Base-by-base conservation (phyloP, 176 grass and related monocot genomes). In the Paspalum notatum region DNA sequence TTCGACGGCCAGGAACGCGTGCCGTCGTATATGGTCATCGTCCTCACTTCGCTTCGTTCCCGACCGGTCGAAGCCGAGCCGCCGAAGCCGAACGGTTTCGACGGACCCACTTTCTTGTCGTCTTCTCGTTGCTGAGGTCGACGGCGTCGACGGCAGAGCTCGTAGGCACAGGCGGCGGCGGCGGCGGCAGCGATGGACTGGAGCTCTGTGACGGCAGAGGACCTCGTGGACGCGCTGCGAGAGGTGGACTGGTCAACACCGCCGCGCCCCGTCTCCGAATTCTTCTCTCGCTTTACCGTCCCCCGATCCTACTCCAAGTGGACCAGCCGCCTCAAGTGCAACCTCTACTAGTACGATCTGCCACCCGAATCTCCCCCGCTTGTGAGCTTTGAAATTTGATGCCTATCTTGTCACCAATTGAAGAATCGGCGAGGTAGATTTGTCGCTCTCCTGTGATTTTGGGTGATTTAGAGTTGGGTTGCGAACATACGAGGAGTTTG, bases 211-310 rank as follows among this genome's bases (percentile, higher is more conserved):
- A 95, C 92, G 42, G 88, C 77, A 39, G 96, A 98, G 85, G 96
- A 98, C 86, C 90, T 98, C 79, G 82, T 95, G 82, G 96, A 95
- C 74, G 92, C 96, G 40, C 86, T 98, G 73, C 84, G 90, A 10
- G 96, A 98, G 81, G 96, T 98, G 84, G 96, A 98, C 66, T 98
- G 92, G 96, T 95, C 96, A 12, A 86, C 90, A n/a, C 96, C 90
- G 61, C 92, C 96, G 70, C 92, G 96, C 59, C 90, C 92, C 27
- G 63, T 98, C 20, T 79, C 88, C 39, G 96, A 98, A 84, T 98
- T 98, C 90, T 95, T 98, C 79, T 94, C 96, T 64, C 92, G 96
- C 65, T 98, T 98, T 86, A 95, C 96, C 80, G 56, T 85, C 59
- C 92, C 96, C 32, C 83, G 92, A 77, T 98, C 96, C 88, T 93